Conservation (phyloP, 768 basidiomycete genomes). For the Leucocoprinus sp. region DNA sequence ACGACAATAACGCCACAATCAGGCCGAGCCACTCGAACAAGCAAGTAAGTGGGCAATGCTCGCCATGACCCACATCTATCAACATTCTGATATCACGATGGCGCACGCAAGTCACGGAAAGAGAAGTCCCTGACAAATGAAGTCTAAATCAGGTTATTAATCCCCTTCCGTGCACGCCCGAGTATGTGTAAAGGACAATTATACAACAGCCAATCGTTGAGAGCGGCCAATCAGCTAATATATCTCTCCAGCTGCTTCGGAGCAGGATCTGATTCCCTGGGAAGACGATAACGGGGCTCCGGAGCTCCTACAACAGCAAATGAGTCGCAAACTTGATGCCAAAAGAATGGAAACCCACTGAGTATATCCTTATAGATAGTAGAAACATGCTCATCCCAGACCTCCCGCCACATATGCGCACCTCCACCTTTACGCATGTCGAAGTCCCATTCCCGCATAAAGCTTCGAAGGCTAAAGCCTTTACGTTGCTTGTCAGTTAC, state of each 20-base stretch:
- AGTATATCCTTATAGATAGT: slow-evolving; percentile 57
- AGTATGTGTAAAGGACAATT: too few relatives aligned
- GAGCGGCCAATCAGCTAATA: slow-evolving; percentile 22
- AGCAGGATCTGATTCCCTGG: slow-evolving; percentile 42
- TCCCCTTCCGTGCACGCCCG: too few relatives aligned
- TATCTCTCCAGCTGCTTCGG: slow-evolving; percentile 44
- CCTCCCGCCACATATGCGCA: slow-evolving; percentile 75
- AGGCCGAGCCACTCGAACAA: too few relatives aligned
- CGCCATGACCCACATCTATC: too few relatives aligned
- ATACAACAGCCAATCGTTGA: not conserved
- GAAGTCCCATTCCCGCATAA: slow-evolving; percentile 47
- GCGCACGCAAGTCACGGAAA: too few relatives aligned
- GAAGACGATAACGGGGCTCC: slow-evolving; percentile 14
- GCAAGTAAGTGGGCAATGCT: too few relatives aligned
- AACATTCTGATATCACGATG: too few relatives aligned
- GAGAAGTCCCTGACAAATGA: too few relatives aligned
- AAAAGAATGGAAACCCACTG: slow-evolving; percentile 35
- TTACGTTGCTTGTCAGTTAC: slow-evolving; percentile 39
- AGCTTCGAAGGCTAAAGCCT: slow-evolving; percentile 61
- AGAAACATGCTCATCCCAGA: slow-evolving; percentile 62
- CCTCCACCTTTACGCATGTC: slow-evolving; percentile 56
- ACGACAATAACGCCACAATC: too few relatives aligned
- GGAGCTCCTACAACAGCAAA: too few relatives aligned
- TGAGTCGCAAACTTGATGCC: slow-evolving; percentile 10
- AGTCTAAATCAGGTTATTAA: too few relatives aligned